Evolutionary conservation across 192 early-diverging fungal genomes (phyloP).

Genomic region (Dissophora ornata): DNA sequence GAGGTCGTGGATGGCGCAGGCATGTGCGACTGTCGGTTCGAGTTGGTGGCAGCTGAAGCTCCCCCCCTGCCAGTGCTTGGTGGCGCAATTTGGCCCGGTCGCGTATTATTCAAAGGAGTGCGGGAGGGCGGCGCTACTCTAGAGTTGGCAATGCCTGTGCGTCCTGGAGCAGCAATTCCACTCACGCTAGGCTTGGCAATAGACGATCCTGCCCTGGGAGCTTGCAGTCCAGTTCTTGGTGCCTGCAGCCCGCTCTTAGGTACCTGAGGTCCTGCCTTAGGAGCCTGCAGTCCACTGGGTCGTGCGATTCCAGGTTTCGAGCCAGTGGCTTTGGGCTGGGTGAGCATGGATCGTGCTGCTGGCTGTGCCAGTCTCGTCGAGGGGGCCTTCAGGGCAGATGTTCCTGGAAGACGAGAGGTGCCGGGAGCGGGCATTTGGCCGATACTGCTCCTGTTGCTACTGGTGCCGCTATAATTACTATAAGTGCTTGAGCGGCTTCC

Average conservation of each 20-base stretch:
- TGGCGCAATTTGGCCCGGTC: conserved; percentile 10
- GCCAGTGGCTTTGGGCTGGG: conserved; percentile 25
- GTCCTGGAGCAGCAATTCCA: not conserved
- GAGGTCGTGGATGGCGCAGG: conserved; percentile 15
- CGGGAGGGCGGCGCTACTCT: conserved; percentile 1
- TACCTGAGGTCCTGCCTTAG: conserved; percentile 17
- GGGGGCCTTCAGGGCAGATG: conserved; percentile 31
- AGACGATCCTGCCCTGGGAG: conserved; percentile 7
- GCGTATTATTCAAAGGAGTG: conserved; percentile 7
- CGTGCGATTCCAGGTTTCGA: conserved; percentile 23
- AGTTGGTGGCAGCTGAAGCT: not conserved
- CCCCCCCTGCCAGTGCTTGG: not conserved
- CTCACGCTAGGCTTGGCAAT: not conserved
- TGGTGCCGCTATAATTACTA: conserved; percentile 21
- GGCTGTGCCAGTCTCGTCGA: conserved; percentile 24
- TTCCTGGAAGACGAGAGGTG: conserved; percentile 24
- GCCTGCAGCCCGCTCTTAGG: conserved; percentile 25
- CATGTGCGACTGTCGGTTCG: conserved; percentile 15
- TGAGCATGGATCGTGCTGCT: conserved; percentile 17
- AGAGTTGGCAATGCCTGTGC: not conserved
- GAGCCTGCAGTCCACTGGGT: conserved; percentile 24
- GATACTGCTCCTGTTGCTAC: conserved; percentile 14
- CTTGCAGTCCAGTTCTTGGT: conserved; percentile 17
- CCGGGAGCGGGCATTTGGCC: conserved; percentile 14
- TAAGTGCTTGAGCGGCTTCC: conserved; percentile 19